Evolutionary conservation across 2,329 filamentous ascomycete species (phyloP), one percentile per base, ranked within the genome.

Genomic region (Rutstroemia sydowiana): DNA sequence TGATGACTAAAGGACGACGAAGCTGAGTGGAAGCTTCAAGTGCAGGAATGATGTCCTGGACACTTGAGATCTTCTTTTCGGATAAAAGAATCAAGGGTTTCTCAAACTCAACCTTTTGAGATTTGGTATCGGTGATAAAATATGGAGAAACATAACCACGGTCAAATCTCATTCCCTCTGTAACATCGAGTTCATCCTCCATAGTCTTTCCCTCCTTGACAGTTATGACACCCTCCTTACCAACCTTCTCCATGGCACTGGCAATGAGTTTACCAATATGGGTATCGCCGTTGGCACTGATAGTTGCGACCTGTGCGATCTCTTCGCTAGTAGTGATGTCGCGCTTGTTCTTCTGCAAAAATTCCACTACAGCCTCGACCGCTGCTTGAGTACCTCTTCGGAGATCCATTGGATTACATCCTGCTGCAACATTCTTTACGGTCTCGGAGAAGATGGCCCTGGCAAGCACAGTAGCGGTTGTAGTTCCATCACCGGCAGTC

Each of bases 151-250:
- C 92, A 73, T 87, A 98, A 58, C 93, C 93, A 68, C 93, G 92
- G 82, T 98, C 93, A 76, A 98, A 98, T 73, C 93, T 90, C 93
- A 98, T 98, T 71, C 93, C 93, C 85, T 98, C 93, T 55, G 93
- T 98, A 57, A 98, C 85, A 77, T 98, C 93, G 52, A 98, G 86
- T 82, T 98, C 93, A 65, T 98, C 93, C 66, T 88, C 84, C 69
- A 95, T 85, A 55, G 93, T 97, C 87, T 97, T 98, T 70, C 93
- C 93, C 81, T 98, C 93, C 86, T 98, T 98, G 69, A 97, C 92
- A 54, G 93, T 98, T 72, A 98, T 98, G 68, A 98, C 93, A 79
- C 93, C 93, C 78, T 98, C 93, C 82, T 98, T 98, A 74, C 93
- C 93, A 59, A 98, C 93, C 82, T 95, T 95, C 82, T 98, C 93